Conservation (phyloP, 441 rosid species). For the Gossypium gossypioides region DNA sequence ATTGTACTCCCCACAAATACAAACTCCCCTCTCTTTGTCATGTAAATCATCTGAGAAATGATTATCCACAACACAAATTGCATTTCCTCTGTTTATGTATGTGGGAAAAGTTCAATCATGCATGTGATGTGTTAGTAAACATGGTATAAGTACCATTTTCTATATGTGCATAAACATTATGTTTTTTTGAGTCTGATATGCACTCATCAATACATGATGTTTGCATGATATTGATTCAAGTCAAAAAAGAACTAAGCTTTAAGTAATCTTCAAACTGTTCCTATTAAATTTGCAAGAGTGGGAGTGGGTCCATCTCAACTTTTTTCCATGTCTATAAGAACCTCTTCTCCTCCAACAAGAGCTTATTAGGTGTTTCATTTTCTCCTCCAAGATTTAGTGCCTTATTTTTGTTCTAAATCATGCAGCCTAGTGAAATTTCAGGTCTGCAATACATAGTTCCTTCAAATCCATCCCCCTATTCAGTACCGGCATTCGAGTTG, state of each 20-base stretch:
- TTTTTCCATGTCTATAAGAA: slow-evolving; percentile 41
- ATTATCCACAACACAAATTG: slow-evolving; percentile 42
- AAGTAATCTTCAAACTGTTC: slow-evolving; percentile 5
- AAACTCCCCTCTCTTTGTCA: slow-evolving; percentile 28
- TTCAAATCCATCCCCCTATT: slow-evolving; percentile 33
- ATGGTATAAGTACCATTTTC: slow-evolving; percentile 14
- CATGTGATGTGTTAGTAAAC: neutral
- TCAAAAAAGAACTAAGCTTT: slow-evolving; percentile 17
- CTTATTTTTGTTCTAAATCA: slow-evolving; percentile 23
- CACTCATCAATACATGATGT: slow-evolving; percentile 27
- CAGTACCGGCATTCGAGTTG: slow-evolving; percentile 38
- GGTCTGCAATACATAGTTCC: slow-evolving; percentile 35
- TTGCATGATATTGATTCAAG: slow-evolving; percentile 16
- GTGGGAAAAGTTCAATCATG: slow-evolving; percentile 13
- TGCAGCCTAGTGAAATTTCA: slow-evolving; percentile 55
- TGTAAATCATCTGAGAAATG: slow-evolving; percentile 43
- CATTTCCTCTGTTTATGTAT: slow-evolving; percentile 21
- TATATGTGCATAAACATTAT: neutral
- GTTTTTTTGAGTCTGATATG: neutral
- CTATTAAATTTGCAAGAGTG: slow-evolving; percentile 27
- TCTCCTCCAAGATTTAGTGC: slow-evolving; percentile 11
- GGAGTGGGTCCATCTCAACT: slow-evolving; percentile 37
- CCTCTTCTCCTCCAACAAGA: slow-evolving; percentile 18
- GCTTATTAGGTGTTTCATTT: neutral
- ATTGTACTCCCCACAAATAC: slow-evolving; percentile 33